phyloP scores from a whole-genome alignment of 148 eudicot species.

The Polygonum aviculare region DNA sequence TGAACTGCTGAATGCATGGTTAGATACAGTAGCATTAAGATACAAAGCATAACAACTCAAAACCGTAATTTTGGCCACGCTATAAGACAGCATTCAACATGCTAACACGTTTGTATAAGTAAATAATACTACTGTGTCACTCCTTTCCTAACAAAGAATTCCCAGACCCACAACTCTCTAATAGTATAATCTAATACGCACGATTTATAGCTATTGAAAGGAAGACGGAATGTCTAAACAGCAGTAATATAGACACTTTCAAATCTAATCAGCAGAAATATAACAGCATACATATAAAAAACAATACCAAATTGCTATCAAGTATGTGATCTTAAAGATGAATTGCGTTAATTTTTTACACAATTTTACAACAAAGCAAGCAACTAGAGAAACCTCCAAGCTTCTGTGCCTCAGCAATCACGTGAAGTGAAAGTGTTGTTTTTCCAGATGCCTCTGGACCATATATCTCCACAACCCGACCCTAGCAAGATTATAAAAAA shows the following conservation, averaged over 20 bases:
- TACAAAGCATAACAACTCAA: background rate
- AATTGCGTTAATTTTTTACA: background rate
- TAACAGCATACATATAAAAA: background rate
- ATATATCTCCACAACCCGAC: slow-evolving; percentile 89
- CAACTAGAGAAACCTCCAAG: slow-evolving; percentile 51
- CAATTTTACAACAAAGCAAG: background rate
- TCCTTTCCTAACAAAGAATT: background rate
- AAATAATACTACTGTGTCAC: background rate
- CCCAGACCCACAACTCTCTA: background rate
- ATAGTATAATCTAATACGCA: background rate
- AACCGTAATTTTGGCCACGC: background rate
- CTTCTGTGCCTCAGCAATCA: slow-evolving; percentile 92
- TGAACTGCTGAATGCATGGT: background rate
- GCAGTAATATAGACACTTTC: background rate
- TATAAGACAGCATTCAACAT: background rate
- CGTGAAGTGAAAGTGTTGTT: slow-evolving; percentile 92
- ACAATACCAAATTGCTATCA: background rate
- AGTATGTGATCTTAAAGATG: background rate
- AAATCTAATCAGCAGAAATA: background rate
- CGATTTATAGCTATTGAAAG: background rate
- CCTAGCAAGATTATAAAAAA: slow-evolving; percentile 33
- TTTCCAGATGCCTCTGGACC: slow-evolving; percentile 99
- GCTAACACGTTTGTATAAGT: background rate
- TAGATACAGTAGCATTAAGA: background rate
- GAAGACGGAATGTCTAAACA: background rate